phyloP scores from a whole-genome alignment of 805 yeast genomes.

The Osmozyma mogii region DNA sequence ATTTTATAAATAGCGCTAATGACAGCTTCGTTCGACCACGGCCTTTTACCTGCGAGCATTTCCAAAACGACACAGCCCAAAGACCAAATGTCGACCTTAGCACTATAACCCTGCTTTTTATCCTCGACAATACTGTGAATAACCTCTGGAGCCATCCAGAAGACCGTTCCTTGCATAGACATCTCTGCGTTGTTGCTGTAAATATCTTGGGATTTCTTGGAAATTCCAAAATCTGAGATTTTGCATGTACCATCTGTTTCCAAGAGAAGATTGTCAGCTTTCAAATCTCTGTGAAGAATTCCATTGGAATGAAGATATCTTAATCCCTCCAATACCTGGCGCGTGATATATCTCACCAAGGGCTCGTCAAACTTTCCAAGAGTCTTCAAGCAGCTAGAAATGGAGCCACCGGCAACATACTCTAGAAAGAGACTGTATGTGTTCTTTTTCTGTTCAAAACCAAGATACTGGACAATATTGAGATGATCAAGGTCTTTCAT shows the following conservation, averaged over 20 bases:
- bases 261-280: constrained; percentile 83
- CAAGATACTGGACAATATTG: constrained; percentile 92
- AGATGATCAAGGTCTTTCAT: constrained; percentile 90
- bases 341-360: constrained; percentile 61
- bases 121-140: constrained; percentile 73
- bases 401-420: constrained; percentile 97
- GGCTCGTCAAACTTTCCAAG: constrained; percentile 82
- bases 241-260: constrained; percentile 93
- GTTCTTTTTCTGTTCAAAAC: constrained; percentile 71
- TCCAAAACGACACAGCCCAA: constrained; percentile 94
- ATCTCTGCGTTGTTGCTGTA: constrained; percentile 87
- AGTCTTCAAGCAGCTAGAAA: constrained; percentile 73
- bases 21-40: constrained; percentile 95
- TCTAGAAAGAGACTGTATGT: constrained; percentile 85
- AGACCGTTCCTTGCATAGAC: constrained; percentile 98
- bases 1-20: constrained; percentile 88
- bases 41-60: constrained; percentile 96
- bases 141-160: constrained; percentile 99
- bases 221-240: constrained; percentile 94
- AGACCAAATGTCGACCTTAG: constrained; percentile 98
- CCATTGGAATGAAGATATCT: constrained; percentile 84
- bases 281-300: constrained; percentile 86
- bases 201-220: constrained; percentile 67
- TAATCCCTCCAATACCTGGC: constrained; percentile 77
- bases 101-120: constrained; percentile 86